phyloP scores from a whole-genome alignment of 805 yeast genomes.

The Metschnikowia chrysomelidarum region DNA sequence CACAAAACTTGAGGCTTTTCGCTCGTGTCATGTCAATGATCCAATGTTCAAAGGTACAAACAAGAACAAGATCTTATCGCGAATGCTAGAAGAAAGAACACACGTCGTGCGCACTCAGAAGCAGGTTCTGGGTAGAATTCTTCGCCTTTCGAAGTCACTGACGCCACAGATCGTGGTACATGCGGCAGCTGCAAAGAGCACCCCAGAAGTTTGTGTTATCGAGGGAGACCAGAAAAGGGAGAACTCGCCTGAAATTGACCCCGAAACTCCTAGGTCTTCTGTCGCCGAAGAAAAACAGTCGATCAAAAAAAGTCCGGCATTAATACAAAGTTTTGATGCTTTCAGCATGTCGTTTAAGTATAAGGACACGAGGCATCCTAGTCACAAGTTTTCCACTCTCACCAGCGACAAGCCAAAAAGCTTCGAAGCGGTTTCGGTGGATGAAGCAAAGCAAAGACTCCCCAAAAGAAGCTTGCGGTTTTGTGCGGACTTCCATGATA shows the following conservation, averaged over 20 bases:
- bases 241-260: too few relatives aligned
- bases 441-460: slow-evolving; percentile 2
- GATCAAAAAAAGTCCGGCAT: too few relatives aligned
- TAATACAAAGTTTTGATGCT: slow-evolving; percentile 8
- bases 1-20: slow-evolving; percentile 33
- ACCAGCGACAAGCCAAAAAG: background rate
- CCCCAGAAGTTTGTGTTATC: too few relatives aligned
- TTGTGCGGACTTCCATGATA: slow-evolving; percentile 7
- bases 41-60: slow-evolving; percentile 28
- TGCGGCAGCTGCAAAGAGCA: slow-evolving; percentile 7
- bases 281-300: too few relatives aligned
- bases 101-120: slow-evolving; percentile 36
- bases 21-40: slow-evolving; percentile 23
- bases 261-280: too few relatives aligned
- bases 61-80: slow-evolving; percentile 41
- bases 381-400: slow-evolving; percentile 13
- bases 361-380: slow-evolving; percentile 6
- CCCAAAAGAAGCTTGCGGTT: slow-evolving; percentile 9
- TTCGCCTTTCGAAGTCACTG: slow-evolving; percentile 10
- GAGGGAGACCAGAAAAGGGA: too few relatives aligned
- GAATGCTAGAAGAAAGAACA: slow-evolving; percentile 38
- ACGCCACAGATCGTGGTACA: slow-evolving; percentile 1
- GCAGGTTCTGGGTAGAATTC: slow-evolving; percentile 27
- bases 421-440: background rate
- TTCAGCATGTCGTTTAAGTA: slow-evolving; percentile 15